A percentile compares a stretch with the other conserved stretches of the same genome.
Evolutionary conservation across 2,329 filamentous ascomycete species (phyloP).

Genomic region (Aspergillus costaricaensis): DNA sequence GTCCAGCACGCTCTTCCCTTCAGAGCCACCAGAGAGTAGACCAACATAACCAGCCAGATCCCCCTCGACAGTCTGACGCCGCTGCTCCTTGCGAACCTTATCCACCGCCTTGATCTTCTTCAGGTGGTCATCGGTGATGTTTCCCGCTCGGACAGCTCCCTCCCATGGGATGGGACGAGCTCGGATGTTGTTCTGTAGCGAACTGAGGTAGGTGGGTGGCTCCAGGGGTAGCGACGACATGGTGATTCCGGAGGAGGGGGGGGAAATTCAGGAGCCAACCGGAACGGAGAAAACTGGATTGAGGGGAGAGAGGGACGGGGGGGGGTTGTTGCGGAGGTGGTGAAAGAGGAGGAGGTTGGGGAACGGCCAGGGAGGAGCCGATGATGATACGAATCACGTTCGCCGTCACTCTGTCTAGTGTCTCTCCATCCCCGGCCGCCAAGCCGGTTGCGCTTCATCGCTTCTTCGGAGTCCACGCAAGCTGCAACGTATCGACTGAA

Average conservation of each 20-base stretch:
- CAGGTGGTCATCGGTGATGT: conserved; percentile 89
- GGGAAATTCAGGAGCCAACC: conserved; percentile 13
- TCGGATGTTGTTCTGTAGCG: conserved; percentile 95
- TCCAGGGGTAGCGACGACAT: conserved; percentile 76
- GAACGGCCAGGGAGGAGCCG: conserved; percentile 2
- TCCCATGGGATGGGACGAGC: conserved; percentile 97
- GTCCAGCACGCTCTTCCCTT: conserved; percentile 76
- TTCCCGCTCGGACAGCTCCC: conserved; percentile 88
- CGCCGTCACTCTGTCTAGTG: neutral
- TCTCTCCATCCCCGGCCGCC: conserved; percentile 10
- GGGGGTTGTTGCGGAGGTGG: conserved; percentile 10
- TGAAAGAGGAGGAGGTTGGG: conserved; percentile 12
- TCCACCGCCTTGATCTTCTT: conserved; percentile 96
- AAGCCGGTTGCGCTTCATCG: conserved; percentile 18
- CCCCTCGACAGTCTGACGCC: conserved; percentile 76
- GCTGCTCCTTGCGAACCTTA: conserved; percentile 90
- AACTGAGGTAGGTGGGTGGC: conserved; percentile 81
- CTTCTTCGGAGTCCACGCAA: conserved; percentile 24
- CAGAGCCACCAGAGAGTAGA: conserved; percentile 71
- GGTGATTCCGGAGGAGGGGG: conserved; percentile 12
- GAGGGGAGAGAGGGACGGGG: conserved; percentile 8
- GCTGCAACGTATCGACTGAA: conserved; percentile 5
- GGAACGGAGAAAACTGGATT: conserved; percentile 11
- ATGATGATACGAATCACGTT: conserved; percentile 9
- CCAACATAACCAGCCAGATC: conserved; percentile 78